Evolutionary conservation across 495 filamentous ascomycete species (phyloP).

Genomic region (Aspergillus sclerotioniger): DNA sequence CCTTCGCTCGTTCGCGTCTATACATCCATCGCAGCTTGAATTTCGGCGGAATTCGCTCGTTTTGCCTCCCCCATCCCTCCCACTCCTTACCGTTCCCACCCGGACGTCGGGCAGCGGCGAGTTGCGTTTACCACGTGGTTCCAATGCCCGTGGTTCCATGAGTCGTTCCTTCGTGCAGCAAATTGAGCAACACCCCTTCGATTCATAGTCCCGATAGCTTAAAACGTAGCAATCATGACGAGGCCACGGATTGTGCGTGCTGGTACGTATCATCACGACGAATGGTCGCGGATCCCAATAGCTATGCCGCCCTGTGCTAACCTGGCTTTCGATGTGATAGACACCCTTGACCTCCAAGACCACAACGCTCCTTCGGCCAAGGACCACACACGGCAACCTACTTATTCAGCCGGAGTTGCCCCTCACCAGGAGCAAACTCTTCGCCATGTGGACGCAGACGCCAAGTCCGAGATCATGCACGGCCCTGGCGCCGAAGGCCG

Average conservation of each 20-base stretch:
- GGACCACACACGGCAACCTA: slow-evolving; percentile 62
- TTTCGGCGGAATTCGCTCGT: slow-evolving; percentile 12
- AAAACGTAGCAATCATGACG: slow-evolving; percentile 52
- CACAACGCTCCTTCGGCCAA: slow-evolving; percentile 77
- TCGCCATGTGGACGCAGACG: slow-evolving; percentile 73
- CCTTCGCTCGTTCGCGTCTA: slow-evolving; percentile 16
- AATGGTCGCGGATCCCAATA: background rate
- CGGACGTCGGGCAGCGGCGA: slow-evolving; percentile 10
- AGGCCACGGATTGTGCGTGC: slow-evolving; percentile 77
- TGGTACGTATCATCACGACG: slow-evolving; percentile 52
- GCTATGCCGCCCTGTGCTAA: background rate
- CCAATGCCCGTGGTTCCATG: slow-evolving; percentile 14
- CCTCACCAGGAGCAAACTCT: slow-evolving; percentile 85
- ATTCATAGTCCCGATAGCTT: slow-evolving; percentile 16
- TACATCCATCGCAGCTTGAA: slow-evolving; percentile 11
- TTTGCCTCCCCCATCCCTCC: background rate
- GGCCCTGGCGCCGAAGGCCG: slow-evolving; percentile 46
- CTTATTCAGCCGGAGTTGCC: slow-evolving; percentile 59
- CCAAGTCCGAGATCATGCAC: slow-evolving; percentile 60
- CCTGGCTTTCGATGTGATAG: slow-evolving; percentile 42
- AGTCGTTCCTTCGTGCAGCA: slow-evolving; percentile 12
- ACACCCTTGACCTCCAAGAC: slow-evolving; percentile 93
- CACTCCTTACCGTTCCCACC: slow-evolving; percentile 6
- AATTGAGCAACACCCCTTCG: background rate
- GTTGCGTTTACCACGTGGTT: slow-evolving; percentile 8